phyloP scores from a whole-genome alignment of 345 rosid species.

The Citrus reticulata region DNA sequence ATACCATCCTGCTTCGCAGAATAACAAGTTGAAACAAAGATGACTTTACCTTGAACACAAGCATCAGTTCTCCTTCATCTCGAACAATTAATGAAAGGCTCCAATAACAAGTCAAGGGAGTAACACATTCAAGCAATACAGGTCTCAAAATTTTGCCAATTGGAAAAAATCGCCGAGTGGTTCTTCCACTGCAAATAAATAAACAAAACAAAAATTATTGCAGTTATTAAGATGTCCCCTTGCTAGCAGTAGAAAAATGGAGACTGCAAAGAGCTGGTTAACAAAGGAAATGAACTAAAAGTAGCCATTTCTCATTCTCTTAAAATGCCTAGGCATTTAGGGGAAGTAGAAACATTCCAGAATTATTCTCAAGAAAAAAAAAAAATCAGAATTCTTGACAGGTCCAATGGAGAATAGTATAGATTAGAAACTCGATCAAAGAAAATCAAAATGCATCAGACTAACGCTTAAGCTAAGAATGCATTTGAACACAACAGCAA shows the following conservation, averaged over 20 bases:
- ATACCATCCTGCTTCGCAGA: neutral
- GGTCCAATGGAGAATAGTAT: neutral
- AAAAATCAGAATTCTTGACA: neutral
- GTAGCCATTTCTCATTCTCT: neutral
- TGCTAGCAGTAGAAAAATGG: neutral
- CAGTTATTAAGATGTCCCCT: neutral
- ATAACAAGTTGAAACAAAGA: neutral
- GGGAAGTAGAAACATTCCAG: neutral
- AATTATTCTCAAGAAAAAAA: neutral
- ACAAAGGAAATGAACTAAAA: neutral
- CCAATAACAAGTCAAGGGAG: constrained; percentile 87
- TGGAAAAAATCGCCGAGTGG: constrained; percentile 58
- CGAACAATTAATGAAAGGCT: constrained; percentile 59
- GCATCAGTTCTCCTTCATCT: constrained; percentile 60
- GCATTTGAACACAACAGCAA: neutral
- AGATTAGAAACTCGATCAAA: neutral
- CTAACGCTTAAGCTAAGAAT: neutral
- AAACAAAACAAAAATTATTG: neutral
- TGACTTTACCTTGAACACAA: constrained; percentile 64
- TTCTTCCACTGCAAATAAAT: constrained; percentile 54
- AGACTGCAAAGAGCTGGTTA: neutral
- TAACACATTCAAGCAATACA: constrained; percentile 70
- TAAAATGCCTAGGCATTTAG: neutral
- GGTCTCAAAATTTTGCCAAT: constrained; percentile 75
- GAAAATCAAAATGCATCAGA: neutral